Conservation (phyloP, 2,329 filamentous ascomycete species). For the Fusarium xylarioides region DNA sequence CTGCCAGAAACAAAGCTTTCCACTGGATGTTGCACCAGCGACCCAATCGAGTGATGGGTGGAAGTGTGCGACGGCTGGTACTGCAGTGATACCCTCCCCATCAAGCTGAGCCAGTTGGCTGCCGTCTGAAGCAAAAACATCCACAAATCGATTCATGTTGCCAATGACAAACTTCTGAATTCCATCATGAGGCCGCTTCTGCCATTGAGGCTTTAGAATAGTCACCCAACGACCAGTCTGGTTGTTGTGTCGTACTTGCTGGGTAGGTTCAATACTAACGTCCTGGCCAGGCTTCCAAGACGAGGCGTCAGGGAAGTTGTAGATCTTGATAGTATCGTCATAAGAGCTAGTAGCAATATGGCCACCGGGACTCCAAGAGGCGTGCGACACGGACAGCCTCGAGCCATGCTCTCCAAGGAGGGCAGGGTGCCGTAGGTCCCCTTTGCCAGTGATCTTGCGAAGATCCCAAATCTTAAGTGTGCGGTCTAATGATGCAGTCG, state of each 20-base stretch:
- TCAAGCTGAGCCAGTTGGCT: slow-evolving; percentile 89
- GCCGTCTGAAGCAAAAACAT: slow-evolving; percentile 84
- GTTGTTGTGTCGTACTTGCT: slow-evolving; percentile 85
- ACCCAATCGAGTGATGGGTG: slow-evolving; percentile 92
- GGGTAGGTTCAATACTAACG: slow-evolving; percentile 74
- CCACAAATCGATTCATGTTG: slow-evolving; percentile 98
- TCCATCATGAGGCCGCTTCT: slow-evolving; percentile 77
- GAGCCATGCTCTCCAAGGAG: slow-evolving; percentile 85
- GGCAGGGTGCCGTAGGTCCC: slow-evolving; percentile 67
- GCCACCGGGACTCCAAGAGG: slow-evolving; percentile 85
- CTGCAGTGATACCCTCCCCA: slow-evolving; percentile 90
- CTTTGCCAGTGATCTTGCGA: slow-evolving; percentile 76
- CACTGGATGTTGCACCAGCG: slow-evolving; percentile 88
- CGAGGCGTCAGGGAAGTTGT: slow-evolving; percentile 74
- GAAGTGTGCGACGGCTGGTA: slow-evolving; percentile 91
- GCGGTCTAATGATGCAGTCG: slow-evolving; percentile 89
- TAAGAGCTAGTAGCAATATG: slow-evolving; percentile 93
- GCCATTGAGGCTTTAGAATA: slow-evolving; percentile 86
- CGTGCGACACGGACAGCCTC: slow-evolving; percentile 88
- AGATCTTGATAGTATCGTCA: slow-evolving; percentile 94
- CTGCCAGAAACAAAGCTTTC: slow-evolving; percentile 92
- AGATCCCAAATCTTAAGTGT: slow-evolving; percentile 94
- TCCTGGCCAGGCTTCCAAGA: slow-evolving; percentile 68
- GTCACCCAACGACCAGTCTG: slow-evolving; percentile 96
- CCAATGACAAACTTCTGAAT: slow-evolving; percentile 91